Evolutionary conservation across 1,139 yeast genomes (phyloP), one percentile per base, ranked within the genome.

Genomic region (Sugiyamaella xylanicola): DNA sequence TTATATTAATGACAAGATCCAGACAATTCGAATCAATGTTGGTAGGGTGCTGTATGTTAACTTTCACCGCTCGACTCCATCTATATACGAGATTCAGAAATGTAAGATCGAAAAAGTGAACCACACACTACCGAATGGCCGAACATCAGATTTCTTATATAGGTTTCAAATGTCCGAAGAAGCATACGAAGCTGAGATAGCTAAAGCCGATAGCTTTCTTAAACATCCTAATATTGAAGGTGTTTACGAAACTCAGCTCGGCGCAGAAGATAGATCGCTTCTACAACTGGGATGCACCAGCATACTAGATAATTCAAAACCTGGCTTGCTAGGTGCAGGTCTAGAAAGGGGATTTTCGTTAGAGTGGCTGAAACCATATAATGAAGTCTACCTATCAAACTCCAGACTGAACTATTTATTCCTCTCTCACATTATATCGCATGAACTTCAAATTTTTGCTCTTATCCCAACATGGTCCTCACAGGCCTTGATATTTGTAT

Each of bases 251-350:
- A 74, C 90, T 2, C 82, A 87, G 43, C 76, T 95, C 45, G 77
- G 77, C 17, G 72, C 90, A 0, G 75, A 81, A 3, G 93, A 90
- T 61, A 75, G 97, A 48, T 91, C 91, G 0, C 79, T 91, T 40
- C 80, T 95, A 61, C 86, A 86, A 40, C 74, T 93, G 35, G 99
- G 99, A 1, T 78, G 85, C 22, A 77, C 82, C 9, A 87, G 93
- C 25, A 77, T 78, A 32, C 86, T 91, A 61, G 88, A 83, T 62
- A 84, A 81, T 59, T 78, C 87, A 0, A 76, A 78, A 54, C 83
- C 90, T 16, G 97, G 97, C 16, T 82, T 93, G 1, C 75, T 93
- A n/a, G 96, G 97, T 8, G 83, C 81, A 64, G 96, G 97, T 22
- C 74, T 95, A 59, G 91, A 89, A 63, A 79, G 81, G 58, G 99